Percentiles rank a stretch among this genome's conserved stretches.
These are phyloP conservation scores for Xylariaceae sp. DNA, from an alignment of 2,329 filamentous ascomycete genomes.

Conservation along the genomic window DNA sequence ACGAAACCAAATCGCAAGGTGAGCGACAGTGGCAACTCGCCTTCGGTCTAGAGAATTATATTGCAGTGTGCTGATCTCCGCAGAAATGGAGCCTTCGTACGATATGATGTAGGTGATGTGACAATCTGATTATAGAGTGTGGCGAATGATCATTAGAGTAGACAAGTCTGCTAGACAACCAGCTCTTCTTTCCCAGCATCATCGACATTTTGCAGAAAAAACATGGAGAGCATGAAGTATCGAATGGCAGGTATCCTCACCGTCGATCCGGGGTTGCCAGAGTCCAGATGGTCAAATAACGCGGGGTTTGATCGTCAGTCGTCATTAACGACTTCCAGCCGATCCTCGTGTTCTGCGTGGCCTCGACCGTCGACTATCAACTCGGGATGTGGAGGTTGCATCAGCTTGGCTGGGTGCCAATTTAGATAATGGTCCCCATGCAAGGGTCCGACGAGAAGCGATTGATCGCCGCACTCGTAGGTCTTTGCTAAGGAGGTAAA, in stretches of 20 bases:
- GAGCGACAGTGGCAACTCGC: slow-evolving; percentile 14
- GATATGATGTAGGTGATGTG: slow-evolving; percentile 3
- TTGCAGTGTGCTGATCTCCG: slow-evolving; percentile 1
- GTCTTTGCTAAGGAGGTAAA: neutral
- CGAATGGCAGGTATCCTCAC: slow-evolving; percentile 7
- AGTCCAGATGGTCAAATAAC: slow-evolving; percentile 9
- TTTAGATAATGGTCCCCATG: slow-evolving; percentile 17
- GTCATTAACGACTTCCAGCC: slow-evolving; percentile 11
- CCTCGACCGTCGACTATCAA: slow-evolving; percentile 13
- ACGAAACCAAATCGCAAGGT: neutral
- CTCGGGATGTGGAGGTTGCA: slow-evolving; percentile 18
- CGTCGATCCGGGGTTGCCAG: slow-evolving; percentile 25
- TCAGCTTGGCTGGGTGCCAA: slow-evolving; percentile 5
- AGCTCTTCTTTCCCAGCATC: neutral
- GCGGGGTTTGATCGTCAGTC: slow-evolving; percentile 27
- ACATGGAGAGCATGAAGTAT: slow-evolving; percentile 12
- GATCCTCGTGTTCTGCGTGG: slow-evolving; percentile 21
- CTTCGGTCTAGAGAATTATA: neutral
- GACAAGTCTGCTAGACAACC: neutral
- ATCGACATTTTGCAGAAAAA: neutral
- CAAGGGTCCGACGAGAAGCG: slow-evolving; percentile 17
- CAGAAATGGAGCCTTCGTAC: slow-evolving; percentile 6
- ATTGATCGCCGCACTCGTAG: slow-evolving; percentile 20
- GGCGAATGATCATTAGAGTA: neutral
- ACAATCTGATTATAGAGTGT: slow-evolving; percentile 5